Evolutionary conservation across 106 monocot species (phyloP), one percentile per base, ranked within the genome.

Genomic region (Acorus gramineus): DNA sequence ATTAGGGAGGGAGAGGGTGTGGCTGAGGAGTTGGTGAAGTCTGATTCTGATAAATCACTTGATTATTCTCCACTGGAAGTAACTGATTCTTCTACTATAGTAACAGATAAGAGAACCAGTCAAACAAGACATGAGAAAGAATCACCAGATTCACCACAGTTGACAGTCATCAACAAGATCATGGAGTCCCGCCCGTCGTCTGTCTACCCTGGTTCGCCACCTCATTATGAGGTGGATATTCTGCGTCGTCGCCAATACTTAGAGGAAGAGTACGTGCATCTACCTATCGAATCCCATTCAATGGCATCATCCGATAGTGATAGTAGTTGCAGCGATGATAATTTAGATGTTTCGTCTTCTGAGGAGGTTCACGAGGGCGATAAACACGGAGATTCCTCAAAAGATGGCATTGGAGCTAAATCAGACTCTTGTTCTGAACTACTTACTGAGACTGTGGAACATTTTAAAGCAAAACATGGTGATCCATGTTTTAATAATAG

Each of bases 171-270:
- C 64, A 80, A 78, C 54, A 76, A 80, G 70, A 71, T 83, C 9
- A 87, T 96, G 57, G 76, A 68, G 7, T 77, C 87, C 44, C 74
- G 57, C 45, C 63, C 78, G 43, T 73, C 80, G 45, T 78, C 71
- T 2, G 42, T 14, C 12, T 57, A 55, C 60, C 66, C 68, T 61
- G 71, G 69, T 28, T 80, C 87, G 64, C 96, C 91, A 54, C 91
- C 91, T 61, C 85, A 88, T 44, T 98, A 81, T 70, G 71, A 73
- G 58, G 74, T 85, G 44, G 91, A 92, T 63, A 79, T 98, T 70
- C 71, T 92, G 58, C 87, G 80, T 7, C 77, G 72, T 2, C 83
- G 85, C 5, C 85, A 85, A 44, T 76, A 80, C 60, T 66, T 85
- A 43, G 88, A 98, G 46, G 85, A 85, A 60, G 86, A 90, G 10